A percentile compares a stretch with the other conserved stretches of the same genome.
These are phyloP conservation scores for Parachaetomium inaequale DNA, from an alignment of 495 filamentous ascomycete genomes.

Conservation along the genomic window DNA sequence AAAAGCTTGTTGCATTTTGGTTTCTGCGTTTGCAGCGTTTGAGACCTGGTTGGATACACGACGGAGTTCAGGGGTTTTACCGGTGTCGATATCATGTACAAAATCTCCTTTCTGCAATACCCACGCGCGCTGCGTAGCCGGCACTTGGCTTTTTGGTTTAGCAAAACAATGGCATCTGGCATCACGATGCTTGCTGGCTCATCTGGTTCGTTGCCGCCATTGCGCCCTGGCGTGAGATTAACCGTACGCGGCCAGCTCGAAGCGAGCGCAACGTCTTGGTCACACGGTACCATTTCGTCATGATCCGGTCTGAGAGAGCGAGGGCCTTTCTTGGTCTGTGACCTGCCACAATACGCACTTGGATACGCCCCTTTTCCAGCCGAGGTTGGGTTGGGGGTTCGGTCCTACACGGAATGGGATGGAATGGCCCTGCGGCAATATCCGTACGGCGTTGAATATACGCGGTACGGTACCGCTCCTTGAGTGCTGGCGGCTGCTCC, in stretches of 20 bases:
- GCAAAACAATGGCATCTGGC: neutral
- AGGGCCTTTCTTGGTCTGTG: neutral
- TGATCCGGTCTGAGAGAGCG: neutral
- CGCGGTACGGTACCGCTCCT: neutral
- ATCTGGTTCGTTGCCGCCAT: neutral
- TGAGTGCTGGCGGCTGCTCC: neutral
- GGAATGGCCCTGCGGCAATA: neutral
- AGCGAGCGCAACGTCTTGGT: conserved; percentile 2
- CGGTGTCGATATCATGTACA: neutral
- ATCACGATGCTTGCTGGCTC: neutral
- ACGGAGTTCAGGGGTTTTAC: neutral
- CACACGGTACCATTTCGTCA: neutral
- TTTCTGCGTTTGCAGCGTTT: neutral
- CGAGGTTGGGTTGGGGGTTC: neutral
- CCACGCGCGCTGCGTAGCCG: neutral
- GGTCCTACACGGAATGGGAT: neutral
- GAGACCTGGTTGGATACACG: neutral
- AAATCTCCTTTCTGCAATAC: conserved; percentile 3
- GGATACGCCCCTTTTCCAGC: neutral
- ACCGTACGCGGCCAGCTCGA: conserved; percentile 2
- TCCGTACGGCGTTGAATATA: neutral
- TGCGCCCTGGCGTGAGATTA: neutral
- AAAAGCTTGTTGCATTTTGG: neutral
- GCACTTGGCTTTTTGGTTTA: neutral
- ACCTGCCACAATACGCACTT: neutral